Base-by-base conservation (phyloP, 352 stramenopile genomes). In the Pythium dissimile region DNA sequence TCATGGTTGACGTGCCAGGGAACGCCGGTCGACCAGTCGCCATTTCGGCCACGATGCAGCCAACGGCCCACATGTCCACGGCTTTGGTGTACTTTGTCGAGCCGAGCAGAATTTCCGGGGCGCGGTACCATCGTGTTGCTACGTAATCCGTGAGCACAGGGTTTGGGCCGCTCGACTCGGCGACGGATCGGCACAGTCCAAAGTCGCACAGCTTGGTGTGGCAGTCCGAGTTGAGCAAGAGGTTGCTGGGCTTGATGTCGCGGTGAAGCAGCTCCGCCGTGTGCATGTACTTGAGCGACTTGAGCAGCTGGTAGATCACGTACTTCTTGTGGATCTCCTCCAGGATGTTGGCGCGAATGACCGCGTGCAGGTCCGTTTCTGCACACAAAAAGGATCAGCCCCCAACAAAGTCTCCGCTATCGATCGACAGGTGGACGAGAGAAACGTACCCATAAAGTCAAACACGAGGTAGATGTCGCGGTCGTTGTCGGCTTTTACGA, bases 241-340 rank as follows among this genome's bases (percentile, higher is more conserved):
- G 64, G 62, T 99, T 99, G 64, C 83, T 97, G 3, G 96, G 96
- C 59, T 98, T 99, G 64, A 99, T 97, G 71, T 98, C 95, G 5
- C 96, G 79, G 64, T 99, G 96, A 38, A 99, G 57, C 24, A 99
- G 63, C 48, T 97, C 89, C 0, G 91, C 94, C 8, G 84, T 95
- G 74, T 99, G 96, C 78, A 98, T 94, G 72, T 96, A 98, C 74
- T 98, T 98, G 48, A 99, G 84, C 26, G 93, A 94, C 67, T 97
- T 97, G 46, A 98, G 73, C 38, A 98, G 68, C 69, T 99, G 96
- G 62, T 98, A 99, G 28, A 97, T 94, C 38, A 99, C 97, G 63
- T 97, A 98, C 69, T 98, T 97, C 66, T 98, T 98, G 76, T 99
- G 95, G 23, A 98, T 97, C 48, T 98, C 89, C 64, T 97, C 88